Evolutionary conservation across 225 moss, liverwort and hornwort genomes (phyloP).

Genomic region (Anthoceros angustus): DNA sequence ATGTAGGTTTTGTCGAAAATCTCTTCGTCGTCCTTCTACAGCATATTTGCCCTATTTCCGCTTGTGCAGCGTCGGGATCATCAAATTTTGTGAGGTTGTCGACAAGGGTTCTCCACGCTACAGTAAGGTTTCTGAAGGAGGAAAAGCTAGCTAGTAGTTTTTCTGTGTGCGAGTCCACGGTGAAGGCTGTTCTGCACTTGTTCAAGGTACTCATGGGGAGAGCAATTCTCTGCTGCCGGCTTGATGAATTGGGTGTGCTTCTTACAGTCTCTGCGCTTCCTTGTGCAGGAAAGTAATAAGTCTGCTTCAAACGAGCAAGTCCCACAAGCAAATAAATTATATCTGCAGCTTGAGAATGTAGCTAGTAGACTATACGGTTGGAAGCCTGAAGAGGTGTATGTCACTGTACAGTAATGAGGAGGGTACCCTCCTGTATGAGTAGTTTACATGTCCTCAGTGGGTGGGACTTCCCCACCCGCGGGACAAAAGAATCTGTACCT

Average conservation of each 20-base stretch:
- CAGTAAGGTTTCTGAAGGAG: conserved; percentile 16
- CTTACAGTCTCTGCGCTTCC: neutral
- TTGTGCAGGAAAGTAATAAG: neutral
- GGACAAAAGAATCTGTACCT: too few species aligned
- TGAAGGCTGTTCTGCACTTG: conserved; percentile 15
- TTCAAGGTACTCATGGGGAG: conserved; percentile 11
- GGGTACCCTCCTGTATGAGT: neutral
- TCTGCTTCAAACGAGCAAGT: neutral
- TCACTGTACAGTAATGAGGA: neutral
- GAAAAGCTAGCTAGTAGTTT: conserved; percentile 19
- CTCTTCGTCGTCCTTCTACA: too few species aligned
- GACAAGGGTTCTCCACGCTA: conserved; percentile 9
- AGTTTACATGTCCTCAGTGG: too few species aligned
- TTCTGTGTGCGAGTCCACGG: conserved; percentile 9
- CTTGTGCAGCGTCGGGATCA: conserved; percentile 8
- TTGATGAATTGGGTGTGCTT: neutral
- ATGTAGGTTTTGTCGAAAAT: too few species aligned
- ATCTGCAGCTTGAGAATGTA: neutral
- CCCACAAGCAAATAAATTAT: neutral
- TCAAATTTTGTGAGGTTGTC: conserved; percentile 2
- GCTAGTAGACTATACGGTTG: neutral
- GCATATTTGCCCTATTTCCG: neutral
- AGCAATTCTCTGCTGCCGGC: neutral
- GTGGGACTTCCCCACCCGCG: too few species aligned
- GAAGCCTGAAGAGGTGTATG: neutral